Percentiles rank a stretch among this genome's conserved stretches.
phyloP scores from a whole-genome alignment of 2,329 filamentous ascomycete genomes.

The Arachnomyces sp. region DNA sequence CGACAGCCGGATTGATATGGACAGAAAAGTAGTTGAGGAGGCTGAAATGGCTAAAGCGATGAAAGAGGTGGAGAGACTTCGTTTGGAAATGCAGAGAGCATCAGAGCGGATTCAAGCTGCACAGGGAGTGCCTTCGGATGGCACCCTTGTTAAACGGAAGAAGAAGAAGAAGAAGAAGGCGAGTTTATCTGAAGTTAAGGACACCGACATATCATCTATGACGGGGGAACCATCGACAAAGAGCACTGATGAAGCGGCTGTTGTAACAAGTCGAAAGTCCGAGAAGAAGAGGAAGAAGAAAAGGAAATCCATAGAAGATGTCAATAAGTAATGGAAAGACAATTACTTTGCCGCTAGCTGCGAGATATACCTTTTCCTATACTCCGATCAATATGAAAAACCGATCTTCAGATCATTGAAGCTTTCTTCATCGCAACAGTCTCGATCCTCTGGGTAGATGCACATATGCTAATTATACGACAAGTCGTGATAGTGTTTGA shows the following conservation, averaged over 20 bases:
- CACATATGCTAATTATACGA: too few relatives aligned
- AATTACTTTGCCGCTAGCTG: too few relatives aligned
- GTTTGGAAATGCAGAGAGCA: conserved; percentile 68
- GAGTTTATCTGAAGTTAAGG: conserved; percentile 11
- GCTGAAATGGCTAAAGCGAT: conserved; percentile 83
- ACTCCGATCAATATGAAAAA: too few relatives aligned
- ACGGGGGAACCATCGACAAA: not conserved
- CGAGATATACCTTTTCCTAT: too few relatives aligned
- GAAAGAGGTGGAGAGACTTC: conserved; percentile 75
- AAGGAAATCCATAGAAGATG: too few relatives aligned
- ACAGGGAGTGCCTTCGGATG: conserved; percentile 40
- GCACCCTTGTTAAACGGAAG: conserved; percentile 46
- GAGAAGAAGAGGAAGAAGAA: conserved; percentile 19
- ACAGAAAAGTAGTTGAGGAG: conserved; percentile 67
- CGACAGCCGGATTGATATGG: conserved; percentile 46
- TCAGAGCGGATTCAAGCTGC: conserved; percentile 41
- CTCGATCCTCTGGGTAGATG: too few relatives aligned
- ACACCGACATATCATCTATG: not conserved
- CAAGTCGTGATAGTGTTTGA: too few relatives aligned
- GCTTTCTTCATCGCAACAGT: too few relatives aligned
- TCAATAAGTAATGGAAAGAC: too few relatives aligned
- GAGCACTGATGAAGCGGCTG: conserved; percentile 1
- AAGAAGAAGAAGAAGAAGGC: conserved; percentile 54
- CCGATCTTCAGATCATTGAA: too few relatives aligned
- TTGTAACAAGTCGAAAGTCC: conserved; percentile 1